phyloP scores from a whole-genome alignment of 306 rosid genomes.

The Glycine latifolia region DNA sequence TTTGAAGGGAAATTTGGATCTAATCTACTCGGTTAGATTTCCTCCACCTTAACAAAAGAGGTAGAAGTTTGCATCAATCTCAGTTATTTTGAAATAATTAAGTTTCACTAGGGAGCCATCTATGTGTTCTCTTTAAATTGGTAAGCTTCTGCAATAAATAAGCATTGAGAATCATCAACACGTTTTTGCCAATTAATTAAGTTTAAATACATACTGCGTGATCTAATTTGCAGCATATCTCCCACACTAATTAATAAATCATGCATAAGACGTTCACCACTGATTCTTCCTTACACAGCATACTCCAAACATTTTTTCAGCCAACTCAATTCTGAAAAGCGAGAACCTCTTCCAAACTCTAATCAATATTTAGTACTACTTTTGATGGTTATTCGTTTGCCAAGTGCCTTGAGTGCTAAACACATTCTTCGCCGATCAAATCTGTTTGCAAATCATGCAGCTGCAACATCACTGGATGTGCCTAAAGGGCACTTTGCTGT shows the following conservation, averaged over 20 bases:
- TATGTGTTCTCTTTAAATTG: not conserved
- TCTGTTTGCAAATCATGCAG: slow-evolving; percentile 20
- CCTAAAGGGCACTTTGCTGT: slow-evolving; percentile 63
- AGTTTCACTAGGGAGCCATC: too few relatives aligned
- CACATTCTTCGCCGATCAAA: slow-evolving; percentile 50
- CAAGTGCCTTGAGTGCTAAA: slow-evolving; percentile 43
- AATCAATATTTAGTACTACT: not conserved
- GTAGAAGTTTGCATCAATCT: not conserved
- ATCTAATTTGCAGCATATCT: not conserved
- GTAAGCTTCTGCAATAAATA: slow-evolving; percentile 10
- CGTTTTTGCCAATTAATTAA: not conserved
- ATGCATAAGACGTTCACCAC: slow-evolving; percentile 33
- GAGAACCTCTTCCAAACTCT: not conserved
- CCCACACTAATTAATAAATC: slow-evolving; percentile 10
- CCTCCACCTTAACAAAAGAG: not conserved
- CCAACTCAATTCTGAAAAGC: not conserved
- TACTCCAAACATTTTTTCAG: not conserved
- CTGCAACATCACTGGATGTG: slow-evolving; percentile 39
- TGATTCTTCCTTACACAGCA: not conserved
- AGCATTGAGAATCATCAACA: slow-evolving; percentile 22
- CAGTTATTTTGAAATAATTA: too few relatives aligned
- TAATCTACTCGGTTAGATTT: not conserved
- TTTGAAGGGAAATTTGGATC: slow-evolving; percentile 7
- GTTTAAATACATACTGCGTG: slow-evolving; percentile 20
- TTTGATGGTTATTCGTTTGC: slow-evolving; percentile 45